These are phyloP conservation scores for Xylaria scruposa DNA, from an alignment of 495 filamentous ascomycete species.

Conservation along the genomic window DNA sequence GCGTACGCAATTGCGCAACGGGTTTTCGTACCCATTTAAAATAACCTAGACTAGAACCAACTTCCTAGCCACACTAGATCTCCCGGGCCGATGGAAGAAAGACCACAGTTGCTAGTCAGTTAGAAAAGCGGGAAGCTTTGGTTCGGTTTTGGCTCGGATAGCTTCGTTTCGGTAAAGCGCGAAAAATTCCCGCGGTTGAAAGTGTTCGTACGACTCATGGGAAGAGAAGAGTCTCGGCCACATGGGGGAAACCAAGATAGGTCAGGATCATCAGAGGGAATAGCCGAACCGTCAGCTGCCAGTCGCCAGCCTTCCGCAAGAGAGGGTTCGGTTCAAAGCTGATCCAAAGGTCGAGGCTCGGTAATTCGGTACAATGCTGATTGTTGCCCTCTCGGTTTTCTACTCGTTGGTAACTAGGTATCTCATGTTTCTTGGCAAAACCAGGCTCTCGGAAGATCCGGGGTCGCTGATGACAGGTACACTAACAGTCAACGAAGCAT, in stretches of 20 bases:
- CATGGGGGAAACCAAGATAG: constrained; percentile 3
- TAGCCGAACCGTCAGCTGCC: constrained; percentile 21
- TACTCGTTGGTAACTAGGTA: neutral
- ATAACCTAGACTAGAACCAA: too few relatives aligned
- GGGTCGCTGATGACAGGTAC: neutral
- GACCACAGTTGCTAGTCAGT: neutral
- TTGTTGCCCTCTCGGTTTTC: neutral
- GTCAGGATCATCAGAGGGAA: constrained; percentile 14
- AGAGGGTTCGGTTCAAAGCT: constrained; percentile 10
- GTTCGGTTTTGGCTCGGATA: too few relatives aligned
- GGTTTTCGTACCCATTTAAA: neutral
- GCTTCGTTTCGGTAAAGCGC: constrained; percentile 15
- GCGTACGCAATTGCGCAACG: too few relatives aligned
- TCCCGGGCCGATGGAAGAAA: constrained; percentile 10
- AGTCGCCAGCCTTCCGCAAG: constrained; percentile 7
- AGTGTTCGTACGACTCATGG: neutral
- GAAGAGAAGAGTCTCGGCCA: constrained; percentile 10
- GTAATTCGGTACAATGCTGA: constrained; percentile 16
- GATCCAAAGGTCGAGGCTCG: constrained; percentile 9
- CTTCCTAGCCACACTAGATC: constrained; percentile 1
- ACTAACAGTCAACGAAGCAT: neutral
- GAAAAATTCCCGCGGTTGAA: constrained; percentile 14
- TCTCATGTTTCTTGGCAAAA: neutral
- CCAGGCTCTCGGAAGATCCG: constrained; percentile 8
- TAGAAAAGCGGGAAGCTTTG: constrained; percentile 6